These are phyloP conservation scores for Leptographium galeiforme DNA, from an alignment of 2,329 filamentous ascomycete species.

Conservation along the genomic window DNA sequence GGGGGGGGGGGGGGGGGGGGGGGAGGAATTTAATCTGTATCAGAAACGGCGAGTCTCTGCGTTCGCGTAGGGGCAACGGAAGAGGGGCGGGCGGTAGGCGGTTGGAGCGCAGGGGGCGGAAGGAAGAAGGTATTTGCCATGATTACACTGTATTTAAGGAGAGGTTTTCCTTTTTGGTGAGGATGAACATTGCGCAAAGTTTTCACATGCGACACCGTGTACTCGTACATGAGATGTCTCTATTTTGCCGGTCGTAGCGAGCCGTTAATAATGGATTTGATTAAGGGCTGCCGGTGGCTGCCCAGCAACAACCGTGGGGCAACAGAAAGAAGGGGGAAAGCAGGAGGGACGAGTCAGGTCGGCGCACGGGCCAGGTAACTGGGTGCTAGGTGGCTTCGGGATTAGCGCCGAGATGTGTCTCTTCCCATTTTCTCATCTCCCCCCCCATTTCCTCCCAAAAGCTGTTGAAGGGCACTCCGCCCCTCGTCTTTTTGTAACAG, in stretches of 20 bases:
- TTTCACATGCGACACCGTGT: background rate
- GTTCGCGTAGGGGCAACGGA: background rate
- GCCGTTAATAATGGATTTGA: too few relatives aligned
- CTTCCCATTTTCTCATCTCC: slow-evolving; percentile 7
- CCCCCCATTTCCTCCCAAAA: slow-evolving; percentile 7
- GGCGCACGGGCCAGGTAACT: slow-evolving; percentile 10
- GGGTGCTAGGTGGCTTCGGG: slow-evolving; percentile 6
- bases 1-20: background rate
- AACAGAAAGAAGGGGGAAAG: slow-evolving; percentile 1
- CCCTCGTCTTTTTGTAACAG: background rate
- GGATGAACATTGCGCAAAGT: background rate
- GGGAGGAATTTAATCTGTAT: background rate
- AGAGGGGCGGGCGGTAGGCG: background rate
- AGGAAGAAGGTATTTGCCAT: background rate
- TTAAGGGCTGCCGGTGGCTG: background rate
- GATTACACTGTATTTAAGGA: too few relatives aligned
- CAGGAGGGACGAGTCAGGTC: slow-evolving; percentile 7
- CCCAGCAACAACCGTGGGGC: background rate
- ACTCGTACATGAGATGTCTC: too few relatives aligned
- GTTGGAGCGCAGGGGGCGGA: background rate
- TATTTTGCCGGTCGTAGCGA: too few relatives aligned
- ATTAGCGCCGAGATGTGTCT: slow-evolving; percentile 8
- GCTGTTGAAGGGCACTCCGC: slow-evolving; percentile 2
- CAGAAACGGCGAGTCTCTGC: background rate
- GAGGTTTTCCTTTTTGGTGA: too few relatives aligned